Conservation (phyloP, 2,329 filamentous ascomycete species). For the Myriosclerotinia curreyana region DNA sequence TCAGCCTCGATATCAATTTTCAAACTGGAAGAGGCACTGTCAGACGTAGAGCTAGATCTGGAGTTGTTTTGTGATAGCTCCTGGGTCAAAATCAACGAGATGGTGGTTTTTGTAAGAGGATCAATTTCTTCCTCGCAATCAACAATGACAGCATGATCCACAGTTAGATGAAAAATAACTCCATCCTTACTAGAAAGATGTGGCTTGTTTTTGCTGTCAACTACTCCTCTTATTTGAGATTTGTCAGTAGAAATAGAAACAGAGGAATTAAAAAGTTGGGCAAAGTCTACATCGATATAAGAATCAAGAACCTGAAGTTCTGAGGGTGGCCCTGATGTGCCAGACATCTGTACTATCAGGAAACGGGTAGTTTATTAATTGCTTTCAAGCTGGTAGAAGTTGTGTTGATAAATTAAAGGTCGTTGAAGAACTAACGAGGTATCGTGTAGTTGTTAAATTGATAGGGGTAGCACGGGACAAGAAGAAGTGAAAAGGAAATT, state of each 20-base stretch:
- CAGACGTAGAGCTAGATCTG: background rate
- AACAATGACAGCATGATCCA: background rate
- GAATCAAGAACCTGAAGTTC: constrained; percentile 14
- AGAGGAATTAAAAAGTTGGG: constrained; percentile 7
- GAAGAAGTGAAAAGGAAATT: background rate
- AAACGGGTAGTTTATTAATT: background rate
- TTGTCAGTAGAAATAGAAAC: background rate
- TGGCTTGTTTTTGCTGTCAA: background rate
- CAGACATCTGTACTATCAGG: background rate
- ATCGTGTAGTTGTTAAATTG: background rate
- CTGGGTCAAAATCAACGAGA: background rate
- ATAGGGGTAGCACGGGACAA: too few relatives aligned
- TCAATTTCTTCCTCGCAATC: background rate
- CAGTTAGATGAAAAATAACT: background rate
- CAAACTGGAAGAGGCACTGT: background rate
- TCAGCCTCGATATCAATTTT: background rate
- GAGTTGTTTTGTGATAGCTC: background rate
- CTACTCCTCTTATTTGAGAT: background rate
- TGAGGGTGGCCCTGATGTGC: background rate
- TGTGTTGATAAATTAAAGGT: background rate
- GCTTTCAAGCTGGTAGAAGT: background rate
- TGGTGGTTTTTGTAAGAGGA: background rate
- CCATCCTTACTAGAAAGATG: too few relatives aligned
- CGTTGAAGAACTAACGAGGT: background rate
- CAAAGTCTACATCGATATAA: constrained; percentile 17